Evolutionary conservation across 2,329 filamentous ascomycete species (phyloP).

Genomic region (Helotiales sp.): DNA sequence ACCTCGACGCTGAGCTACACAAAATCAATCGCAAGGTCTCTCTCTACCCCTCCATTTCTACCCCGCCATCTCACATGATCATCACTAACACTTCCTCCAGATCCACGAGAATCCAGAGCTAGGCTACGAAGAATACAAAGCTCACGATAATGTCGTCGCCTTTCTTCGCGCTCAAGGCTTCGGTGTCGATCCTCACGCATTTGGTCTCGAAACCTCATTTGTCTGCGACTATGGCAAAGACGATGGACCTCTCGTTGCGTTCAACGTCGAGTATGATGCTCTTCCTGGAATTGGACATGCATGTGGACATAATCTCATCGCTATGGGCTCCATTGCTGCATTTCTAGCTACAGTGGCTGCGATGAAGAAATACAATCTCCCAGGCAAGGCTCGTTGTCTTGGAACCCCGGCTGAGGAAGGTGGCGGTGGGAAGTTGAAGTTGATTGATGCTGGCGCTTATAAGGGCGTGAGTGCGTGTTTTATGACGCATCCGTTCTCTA

Average conservation of each 20-base stretch:
- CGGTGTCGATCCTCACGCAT: conserved; percentile 47
- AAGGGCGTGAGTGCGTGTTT: conserved; percentile 38
- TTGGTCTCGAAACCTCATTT: conserved; percentile 53
- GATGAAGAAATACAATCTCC: conserved; percentile 22
- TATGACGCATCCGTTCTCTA: conserved; percentile 39
- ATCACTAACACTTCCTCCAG: conserved; percentile 21
- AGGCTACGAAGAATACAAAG: conserved; percentile 50
- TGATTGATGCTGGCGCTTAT: conserved; percentile 46
- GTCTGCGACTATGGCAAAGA: conserved; percentile 40
- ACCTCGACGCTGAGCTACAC: not conserved
- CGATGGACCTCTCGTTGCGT: conserved; percentile 44
- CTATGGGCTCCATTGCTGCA: conserved; percentile 38
- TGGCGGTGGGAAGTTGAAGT: conserved; percentile 41
- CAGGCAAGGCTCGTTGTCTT: conserved; percentile 34
- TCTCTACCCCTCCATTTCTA: not conserved
- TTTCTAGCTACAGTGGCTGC: conserved; percentile 37
- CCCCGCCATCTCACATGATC: not conserved
- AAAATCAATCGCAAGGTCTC: conserved; percentile 1
- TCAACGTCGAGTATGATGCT: conserved; percentile 50
- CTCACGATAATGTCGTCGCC: conserved; percentile 49
- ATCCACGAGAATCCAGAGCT: conserved; percentile 51
- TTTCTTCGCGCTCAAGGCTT: conserved; percentile 46
- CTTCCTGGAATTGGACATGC: conserved; percentile 43
- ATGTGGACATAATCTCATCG: conserved; percentile 46
- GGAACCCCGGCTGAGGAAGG: conserved; percentile 33